phyloP scores from a whole-genome alignment of 257 asterid species.

The Nicotiana noctiflora region DNA sequence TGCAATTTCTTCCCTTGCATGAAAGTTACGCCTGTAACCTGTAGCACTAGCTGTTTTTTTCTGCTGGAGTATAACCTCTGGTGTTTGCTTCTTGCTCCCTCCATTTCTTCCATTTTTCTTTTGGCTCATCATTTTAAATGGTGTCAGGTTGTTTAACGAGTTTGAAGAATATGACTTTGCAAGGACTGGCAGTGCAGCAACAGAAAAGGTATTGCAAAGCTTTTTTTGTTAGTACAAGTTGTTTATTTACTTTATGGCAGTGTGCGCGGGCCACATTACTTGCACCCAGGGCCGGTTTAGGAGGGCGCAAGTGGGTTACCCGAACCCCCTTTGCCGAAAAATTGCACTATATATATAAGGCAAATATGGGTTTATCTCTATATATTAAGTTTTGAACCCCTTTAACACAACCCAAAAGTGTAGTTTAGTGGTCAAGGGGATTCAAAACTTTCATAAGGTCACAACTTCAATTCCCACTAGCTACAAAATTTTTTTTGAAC shows the following conservation, averaged over 20 bases:
- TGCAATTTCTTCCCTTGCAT: background rate
- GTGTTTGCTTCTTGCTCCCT: background rate
- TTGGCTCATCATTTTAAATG: background rate
- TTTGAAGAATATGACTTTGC: slow-evolving; percentile 88
- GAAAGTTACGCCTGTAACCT: background rate
- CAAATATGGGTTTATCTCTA: too few species aligned
- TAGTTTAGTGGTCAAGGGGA: too few species aligned
- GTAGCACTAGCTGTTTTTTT: background rate
- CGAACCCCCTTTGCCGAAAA: too few species aligned
- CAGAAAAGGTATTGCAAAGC: slow-evolving; percentile 55
- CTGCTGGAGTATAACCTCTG: background rate
- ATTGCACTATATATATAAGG: too few species aligned
- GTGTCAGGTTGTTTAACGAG: slow-evolving; percentile 52
- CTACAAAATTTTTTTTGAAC: too few species aligned
- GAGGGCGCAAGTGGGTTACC: too few species aligned
- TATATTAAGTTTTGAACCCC: too few species aligned
- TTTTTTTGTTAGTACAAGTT: background rate
- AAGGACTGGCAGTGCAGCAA: slow-evolving; percentile 73
- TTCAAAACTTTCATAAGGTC: too few species aligned
- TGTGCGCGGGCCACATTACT: background rate
- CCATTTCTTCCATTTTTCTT: background rate
- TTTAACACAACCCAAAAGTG: too few species aligned
- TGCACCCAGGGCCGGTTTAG: too few species aligned
- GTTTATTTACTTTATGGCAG: background rate
- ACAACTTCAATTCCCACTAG: too few species aligned